Evolutionary conservation across 73 alveolate species (phyloP), one percentile per base, ranked within the genome.

Genomic region (Tetrahymena borealis): DNA sequence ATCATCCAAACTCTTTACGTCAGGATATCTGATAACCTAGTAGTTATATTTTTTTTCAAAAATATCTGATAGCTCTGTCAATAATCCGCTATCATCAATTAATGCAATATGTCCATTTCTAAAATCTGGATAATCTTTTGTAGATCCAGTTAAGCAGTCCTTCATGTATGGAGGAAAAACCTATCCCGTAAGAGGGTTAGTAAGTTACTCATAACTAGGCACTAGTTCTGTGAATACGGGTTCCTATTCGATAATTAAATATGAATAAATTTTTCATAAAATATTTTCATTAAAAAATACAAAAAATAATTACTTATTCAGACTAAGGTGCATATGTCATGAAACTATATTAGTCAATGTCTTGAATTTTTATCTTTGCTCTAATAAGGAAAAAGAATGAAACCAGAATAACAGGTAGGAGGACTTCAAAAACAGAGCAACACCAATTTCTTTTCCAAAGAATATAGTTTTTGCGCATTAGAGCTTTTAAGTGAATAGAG

Each of bases 391-490:
- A 31, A 36, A 93, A 41, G 13, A 92, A 91, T n/a, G 91, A 79
- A n/a, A 93, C 91, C 4, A 39, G 33, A 38, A 42, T 79, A 11
- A 98, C 96, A 32, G 99, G 99, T 33, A 96, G 90, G 35, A 98
- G 78, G 39, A 98, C 78, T 92, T 98, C 99, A 77, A 96, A 94
- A 3, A 93, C 39, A 8, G 99, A 97, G 43, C 98, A 96, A 37
- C 96, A 91, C 28, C 95, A 96, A 20, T 94, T 97, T 94, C 99
- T 95, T 93, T 96, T 97, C 98, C 99, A 96, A 60, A 98, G 93
- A 92, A 98, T 96, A 94, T 97, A 96, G 91, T 98, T 98, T 60
- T 98, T 98, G 93, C 96, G 91, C 92, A 98, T 93, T 92, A 98
- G 94, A 9, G 99, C 99, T 38, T 95, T 91, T 39, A 94, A 94